Conservation (phyloP, 441 rosid species). For the Capsella rubella region DNA sequence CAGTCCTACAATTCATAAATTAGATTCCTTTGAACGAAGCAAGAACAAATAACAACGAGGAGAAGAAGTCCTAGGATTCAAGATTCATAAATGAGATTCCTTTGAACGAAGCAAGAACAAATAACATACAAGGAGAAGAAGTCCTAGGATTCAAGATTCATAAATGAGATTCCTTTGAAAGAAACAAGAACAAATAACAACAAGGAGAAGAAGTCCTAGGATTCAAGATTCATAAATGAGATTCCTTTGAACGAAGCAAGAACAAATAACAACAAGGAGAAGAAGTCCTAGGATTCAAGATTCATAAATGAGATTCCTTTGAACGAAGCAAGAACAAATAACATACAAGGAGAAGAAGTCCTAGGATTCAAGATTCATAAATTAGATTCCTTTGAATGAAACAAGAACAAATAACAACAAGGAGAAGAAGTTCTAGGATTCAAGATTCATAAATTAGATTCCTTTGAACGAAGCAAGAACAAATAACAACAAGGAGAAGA, state of each 20-base stretch:
- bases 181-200: neutral
- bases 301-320: neutral
- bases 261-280: conserved; percentile 20
- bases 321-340: conserved; percentile 7
- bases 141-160: too few relatives aligned
- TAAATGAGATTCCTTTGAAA: too few relatives aligned
- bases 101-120: neutral
- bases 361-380: too few relatives aligned
- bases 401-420: conserved; percentile 4
- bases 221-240: neutral
- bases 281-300: too few relatives aligned
- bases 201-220: neutral
- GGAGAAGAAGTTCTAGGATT: too few relatives aligned
- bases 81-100: too few relatives aligned
- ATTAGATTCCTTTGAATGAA: too few relatives aligned
- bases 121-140: neutral
- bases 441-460: neutral
- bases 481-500: conserved; percentile 2
- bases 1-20: conserved; percentile 58
- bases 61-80: too few relatives aligned
- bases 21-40: neutral
- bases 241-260: neutral
- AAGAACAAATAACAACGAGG: conserved; percentile 26
- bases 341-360: neutral
- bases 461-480: conserved; percentile 4